A percentile compares a stretch with the other conserved stretches of the same genome.
Evolutionary conservation across 164 flowering plant species (phyloP).

Genomic region (Stephania yunnanensis): DNA sequence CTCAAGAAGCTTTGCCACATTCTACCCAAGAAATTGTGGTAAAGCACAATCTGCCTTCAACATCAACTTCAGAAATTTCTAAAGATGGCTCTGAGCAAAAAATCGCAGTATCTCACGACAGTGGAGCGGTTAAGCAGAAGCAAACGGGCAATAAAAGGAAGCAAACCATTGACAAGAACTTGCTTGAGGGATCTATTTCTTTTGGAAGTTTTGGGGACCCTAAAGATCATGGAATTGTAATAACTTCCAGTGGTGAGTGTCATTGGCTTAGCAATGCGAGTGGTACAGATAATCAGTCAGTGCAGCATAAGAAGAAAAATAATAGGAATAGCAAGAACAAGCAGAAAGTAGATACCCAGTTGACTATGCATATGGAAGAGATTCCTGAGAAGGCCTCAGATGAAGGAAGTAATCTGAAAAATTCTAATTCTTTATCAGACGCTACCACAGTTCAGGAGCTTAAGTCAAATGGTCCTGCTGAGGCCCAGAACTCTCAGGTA

Average conservation of each 20-base stretch:
- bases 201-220: constrained; percentile 14
- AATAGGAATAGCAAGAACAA: constrained; percentile 50
- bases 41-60: constrained; percentile 17
- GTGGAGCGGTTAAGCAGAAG: constrained; percentile 38
- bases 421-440: constrained; percentile 26
- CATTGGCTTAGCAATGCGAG: constrained; percentile 18
- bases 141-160: constrained; percentile 43
- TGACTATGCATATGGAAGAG: constrained; percentile 22
- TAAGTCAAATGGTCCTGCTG: constrained; percentile 8
- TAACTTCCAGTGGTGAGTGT: constrained; percentile 19
- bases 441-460: constrained; percentile 20
- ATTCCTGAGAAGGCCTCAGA: constrained; percentile 19
- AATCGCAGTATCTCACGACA: constrained; percentile 27
- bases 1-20: constrained; percentile 20
- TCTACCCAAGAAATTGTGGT: constrained; percentile 17
- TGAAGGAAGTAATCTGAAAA: constrained; percentile 28
- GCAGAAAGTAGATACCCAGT: constrained; percentile 41
- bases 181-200: constrained; percentile 24
- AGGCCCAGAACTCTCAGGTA: constrained; percentile 20
- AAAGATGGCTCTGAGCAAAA: constrained; percentile 17
- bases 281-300: constrained; percentile 26
- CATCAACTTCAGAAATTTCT: constrained; percentile 8
- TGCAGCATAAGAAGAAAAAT: constrained; percentile 47
- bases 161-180: constrained; percentile 38
- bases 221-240: constrained; percentile 20